Conservation (phyloP, 1,284 basidiomycete genomes). For the Volvariella surrecta region DNA sequence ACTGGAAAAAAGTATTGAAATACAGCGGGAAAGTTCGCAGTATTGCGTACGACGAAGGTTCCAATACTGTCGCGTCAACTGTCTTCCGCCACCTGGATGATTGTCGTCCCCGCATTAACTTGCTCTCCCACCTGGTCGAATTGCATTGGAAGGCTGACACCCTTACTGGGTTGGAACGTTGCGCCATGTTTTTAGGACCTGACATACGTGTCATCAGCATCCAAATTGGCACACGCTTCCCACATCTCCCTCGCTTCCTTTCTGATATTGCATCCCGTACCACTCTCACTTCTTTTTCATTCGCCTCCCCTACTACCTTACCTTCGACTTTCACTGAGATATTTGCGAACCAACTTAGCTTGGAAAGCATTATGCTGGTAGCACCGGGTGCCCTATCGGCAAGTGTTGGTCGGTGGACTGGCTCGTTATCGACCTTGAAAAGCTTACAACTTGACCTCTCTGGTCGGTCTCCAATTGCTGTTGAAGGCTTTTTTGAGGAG, state of each 20-base stretch:
- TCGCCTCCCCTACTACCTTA: constrained; percentile 56
- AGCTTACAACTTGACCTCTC: constrained; percentile 63
- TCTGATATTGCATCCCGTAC: constrained; percentile 51
- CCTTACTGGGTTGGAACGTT: constrained; percentile 51
- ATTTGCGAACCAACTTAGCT: constrained; percentile 43
- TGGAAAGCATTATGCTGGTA: constrained; percentile 56
- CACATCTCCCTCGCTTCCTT: constrained; percentile 53
- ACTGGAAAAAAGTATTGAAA: constrained; percentile 56
- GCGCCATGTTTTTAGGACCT: constrained; percentile 53
- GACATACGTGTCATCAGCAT: constrained; percentile 49
- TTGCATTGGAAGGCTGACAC: constrained; percentile 67
- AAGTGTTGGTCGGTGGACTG: constrained; percentile 60
- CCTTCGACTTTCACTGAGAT: constrained; percentile 63
- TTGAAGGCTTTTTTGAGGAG: constrained; percentile 72
- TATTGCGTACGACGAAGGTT: constrained; percentile 58
- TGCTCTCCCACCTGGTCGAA: constrained; percentile 60
- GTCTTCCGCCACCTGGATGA: constrained; percentile 61
- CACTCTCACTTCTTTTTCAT: constrained; percentile 54
- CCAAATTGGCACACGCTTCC: constrained; percentile 48
- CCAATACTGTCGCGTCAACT: constrained; percentile 50
- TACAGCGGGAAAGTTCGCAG: constrained; percentile 60
- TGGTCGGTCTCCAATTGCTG: constrained; percentile 51
- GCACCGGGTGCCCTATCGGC: constrained; percentile 64
- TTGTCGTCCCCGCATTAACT: constrained; percentile 46
- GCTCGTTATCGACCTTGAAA: constrained; percentile 48